Evolutionary conservation across 1,139 yeast genomes (phyloP).

Genomic region (Torulaspora pretoriensis): DNA sequence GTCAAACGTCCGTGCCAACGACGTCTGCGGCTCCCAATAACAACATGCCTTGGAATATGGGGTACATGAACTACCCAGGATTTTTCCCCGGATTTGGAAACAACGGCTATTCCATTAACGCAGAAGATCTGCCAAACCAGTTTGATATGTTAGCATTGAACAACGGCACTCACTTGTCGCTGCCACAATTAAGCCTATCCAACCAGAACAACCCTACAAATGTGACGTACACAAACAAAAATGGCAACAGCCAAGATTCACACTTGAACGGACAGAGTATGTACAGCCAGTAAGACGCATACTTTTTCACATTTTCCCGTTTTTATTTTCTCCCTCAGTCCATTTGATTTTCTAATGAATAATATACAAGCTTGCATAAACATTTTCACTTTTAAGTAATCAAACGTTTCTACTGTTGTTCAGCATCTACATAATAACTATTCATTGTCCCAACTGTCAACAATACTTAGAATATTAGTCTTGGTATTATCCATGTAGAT

Average conservation of each 20-base stretch:
- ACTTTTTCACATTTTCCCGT: not conserved
- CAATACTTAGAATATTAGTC: not conserved
- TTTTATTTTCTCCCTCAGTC: not conserved
- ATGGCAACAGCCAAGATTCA: constrained; percentile 11
- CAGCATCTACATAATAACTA: not conserved
- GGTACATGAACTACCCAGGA: constrained; percentile 34
- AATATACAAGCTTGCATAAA: not conserved
- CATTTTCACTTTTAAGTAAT: not conserved
- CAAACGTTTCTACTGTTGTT: not conserved
- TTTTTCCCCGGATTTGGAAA: constrained; percentile 26
- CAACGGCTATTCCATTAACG: constrained; percentile 18
- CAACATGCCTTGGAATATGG: constrained; percentile 13
- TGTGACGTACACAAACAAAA: constrained; percentile 12
- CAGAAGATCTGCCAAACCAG: constrained; percentile 30
- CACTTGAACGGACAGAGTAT: constrained; percentile 10
- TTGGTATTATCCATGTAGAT: not conserved
- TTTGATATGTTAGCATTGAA: constrained; percentile 31
- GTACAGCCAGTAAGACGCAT: constrained; percentile 9
- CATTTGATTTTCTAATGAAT: not conserved
- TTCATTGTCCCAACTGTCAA: not conserved
- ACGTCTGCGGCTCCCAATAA: constrained; percentile 9
- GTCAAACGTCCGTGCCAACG: constrained; percentile 12
- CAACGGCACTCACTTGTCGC: constrained; percentile 33
- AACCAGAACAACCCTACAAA: constrained; percentile 20
- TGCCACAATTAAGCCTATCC: constrained; percentile 32